Conservation (phyloP, 139 green algal species). For the Ettlia oleoabundans region DNA sequence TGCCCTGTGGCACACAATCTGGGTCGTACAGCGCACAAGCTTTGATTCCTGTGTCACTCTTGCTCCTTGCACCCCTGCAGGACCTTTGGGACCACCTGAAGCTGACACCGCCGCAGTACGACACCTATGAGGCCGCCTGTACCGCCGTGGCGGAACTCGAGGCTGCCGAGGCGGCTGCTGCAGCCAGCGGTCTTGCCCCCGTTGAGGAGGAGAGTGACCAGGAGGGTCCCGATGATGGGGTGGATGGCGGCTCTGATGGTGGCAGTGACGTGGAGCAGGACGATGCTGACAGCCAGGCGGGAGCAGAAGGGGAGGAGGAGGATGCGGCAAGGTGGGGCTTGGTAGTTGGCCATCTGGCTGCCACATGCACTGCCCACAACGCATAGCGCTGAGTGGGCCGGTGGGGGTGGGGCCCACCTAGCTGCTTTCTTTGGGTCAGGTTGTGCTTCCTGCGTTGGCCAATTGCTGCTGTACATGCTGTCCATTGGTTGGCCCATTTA, state of each 20-base stretch:
- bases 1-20: too few species aligned
- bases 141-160: conserved; percentile 72
- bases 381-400: too few species aligned
- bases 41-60: too few species aligned
- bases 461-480: too few species aligned
- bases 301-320: conserved; percentile 26
- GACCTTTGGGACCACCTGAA: conserved; percentile 81
- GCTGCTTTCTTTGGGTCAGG: too few species aligned
- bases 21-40: too few species aligned
- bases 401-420: too few species aligned
- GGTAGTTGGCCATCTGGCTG: too few species aligned
- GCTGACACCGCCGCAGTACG: conserved; percentile 26
- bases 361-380: too few species aligned
- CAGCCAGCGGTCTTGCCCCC: conserved; percentile 33
- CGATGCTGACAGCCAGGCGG: conserved; percentile 14
- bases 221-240: conserved; percentile 18
- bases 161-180: conserved; percentile 50
- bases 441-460: too few species aligned
- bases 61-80: conserved; percentile 45
- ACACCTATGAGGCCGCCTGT: conserved; percentile 61
- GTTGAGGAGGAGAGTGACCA: conserved; percentile 58
- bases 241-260: conserved; percentile 4
- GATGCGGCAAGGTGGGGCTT: too few species aligned
- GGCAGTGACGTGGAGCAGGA: conserved; percentile 41
- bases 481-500: too few species aligned